phyloP scores from a whole-genome alignment of 345 rosid species.

The Hibiscus tridactylites region DNA sequence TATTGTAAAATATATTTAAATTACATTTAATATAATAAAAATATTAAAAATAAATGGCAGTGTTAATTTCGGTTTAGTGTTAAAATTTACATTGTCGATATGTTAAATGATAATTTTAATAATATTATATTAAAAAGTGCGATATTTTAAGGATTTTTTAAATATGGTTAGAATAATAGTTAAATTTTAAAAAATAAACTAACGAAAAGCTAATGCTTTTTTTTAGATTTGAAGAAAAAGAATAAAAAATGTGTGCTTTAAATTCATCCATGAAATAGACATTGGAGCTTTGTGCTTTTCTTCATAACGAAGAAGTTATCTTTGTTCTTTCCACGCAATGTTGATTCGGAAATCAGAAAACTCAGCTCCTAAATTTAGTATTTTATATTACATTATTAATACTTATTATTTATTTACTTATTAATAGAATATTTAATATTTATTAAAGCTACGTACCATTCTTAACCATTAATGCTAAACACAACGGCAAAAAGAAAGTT shows the following conservation, averaged over 20 bases:
- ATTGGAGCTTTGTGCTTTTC: conserved; percentile 8
- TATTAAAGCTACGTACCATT: not conserved
- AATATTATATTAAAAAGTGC: no score
- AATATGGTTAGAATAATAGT: not conserved
- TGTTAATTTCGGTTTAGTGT: no score
- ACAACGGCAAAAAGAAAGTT: not conserved
- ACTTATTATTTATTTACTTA: not conserved
- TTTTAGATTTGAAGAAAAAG: not conserved
- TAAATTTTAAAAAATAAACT: not conserved
- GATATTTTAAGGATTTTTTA: not conserved
- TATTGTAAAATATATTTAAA: no score
- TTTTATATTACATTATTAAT: not conserved
- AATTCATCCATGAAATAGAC: not conserved
- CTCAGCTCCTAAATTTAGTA: not conserved
- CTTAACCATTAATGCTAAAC: not conserved
- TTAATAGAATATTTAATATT: not conserved
- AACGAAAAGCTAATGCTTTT: not conserved
- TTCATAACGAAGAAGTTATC: conserved; percentile 3
- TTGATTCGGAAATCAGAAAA: not conserved
- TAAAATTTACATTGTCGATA: no score
- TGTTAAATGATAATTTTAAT: no score
- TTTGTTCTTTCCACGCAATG: conserved; percentile 9
- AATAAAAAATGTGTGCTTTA: not conserved
- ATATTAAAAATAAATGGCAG: no score
- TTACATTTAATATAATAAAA: no score